phyloP scores from a whole-genome alignment of 768 basidiomycete genomes.

The Leccinum incarnatum region DNA sequence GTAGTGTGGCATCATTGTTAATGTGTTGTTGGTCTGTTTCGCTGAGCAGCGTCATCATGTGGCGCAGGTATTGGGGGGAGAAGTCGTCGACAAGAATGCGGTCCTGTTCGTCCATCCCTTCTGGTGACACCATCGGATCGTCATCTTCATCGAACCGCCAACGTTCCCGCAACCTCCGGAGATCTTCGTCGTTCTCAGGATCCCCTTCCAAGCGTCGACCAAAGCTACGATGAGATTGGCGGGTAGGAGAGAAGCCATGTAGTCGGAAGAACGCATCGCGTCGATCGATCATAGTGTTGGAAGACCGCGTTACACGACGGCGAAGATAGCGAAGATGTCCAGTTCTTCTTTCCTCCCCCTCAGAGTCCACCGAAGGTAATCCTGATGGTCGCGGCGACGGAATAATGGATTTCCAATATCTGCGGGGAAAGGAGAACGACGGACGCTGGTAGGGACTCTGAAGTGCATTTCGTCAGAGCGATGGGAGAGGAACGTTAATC shows the following conservation, averaged over 20 bases:
- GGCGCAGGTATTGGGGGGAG: constrained; percentile 54
- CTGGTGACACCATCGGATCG: constrained; percentile 48
- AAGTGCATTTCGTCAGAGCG: constrained; percentile 8
- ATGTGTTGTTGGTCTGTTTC: constrained; percentile 53
- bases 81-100: constrained; percentile 72
- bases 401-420: constrained; percentile 64
- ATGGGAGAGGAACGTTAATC: neutral
- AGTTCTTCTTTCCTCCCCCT: constrained; percentile 20
- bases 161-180: constrained; percentile 46
- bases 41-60: constrained; percentile 53
- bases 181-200: constrained; percentile 38
- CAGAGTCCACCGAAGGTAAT: constrained; percentile 26
- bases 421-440: constrained; percentile 53
- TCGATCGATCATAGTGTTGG: constrained; percentile 74
- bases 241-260: constrained; percentile 19
- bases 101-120: constrained; percentile 66
- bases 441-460: constrained; percentile 73
- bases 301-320: constrained; percentile 78
- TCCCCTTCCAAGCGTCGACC: constrained; percentile 27
- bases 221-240: constrained; percentile 12
- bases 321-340: constrained; percentile 46
- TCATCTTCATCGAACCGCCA: constrained; percentile 75
- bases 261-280: constrained; percentile 37
- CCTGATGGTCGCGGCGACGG: constrained; percentile 36
- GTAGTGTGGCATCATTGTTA: constrained; percentile 49